Base-by-base conservation (phyloP, 441 rosid species). In the Adansonia madagascariensis region DNA sequence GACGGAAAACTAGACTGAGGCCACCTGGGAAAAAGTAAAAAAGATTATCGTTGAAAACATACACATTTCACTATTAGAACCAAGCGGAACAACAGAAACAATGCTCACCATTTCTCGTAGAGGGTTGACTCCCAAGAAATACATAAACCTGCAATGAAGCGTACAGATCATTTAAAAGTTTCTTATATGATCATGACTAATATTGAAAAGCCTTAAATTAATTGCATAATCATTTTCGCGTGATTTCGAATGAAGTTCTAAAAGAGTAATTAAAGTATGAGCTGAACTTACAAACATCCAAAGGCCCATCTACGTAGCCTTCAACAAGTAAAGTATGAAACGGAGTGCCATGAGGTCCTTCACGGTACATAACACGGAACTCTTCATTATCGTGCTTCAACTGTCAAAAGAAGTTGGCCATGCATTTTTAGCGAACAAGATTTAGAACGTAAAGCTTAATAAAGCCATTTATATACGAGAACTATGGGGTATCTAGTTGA, bases 311-410 rank as follows among this genome's bases (percentile, higher is more conserved):
- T 8, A 94, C 85, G 82, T 86, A 93, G 82, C 99, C 99, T 89
- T 96, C 99, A 56, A 89, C 98, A 18, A 96, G 98, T 77, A 96
- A 84, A 6, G 92, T 87, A 55, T 96, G 97, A 83, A 89, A 87
- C 2, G 96, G 97, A 78, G 91, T 89, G 57, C 97, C 98, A 75
- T 88, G 82, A 35, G 88, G 91, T 85, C 99, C 99, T 89, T 89
- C 93, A 66, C 93, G 94, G 79, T 94, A 96, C 99, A 96, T 96
- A 67, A 96, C 97, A 64, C 98, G 92, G 67, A 83, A 91, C 79
- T 94, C 97, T 84, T 92, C 95, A 78, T 77, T 87, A 50, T 92
- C 97, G 22, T 91, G 94, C 85, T 94, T 91, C 74, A 96, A 77
- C 99, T 94, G 85, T 75, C 62, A 72, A 70, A 47, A 75, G 27